A percentile compares a stretch with the other conserved stretches of the same genome.
Conservation (phyloP, 257 asterid genomes). For the Nicotiana paniculata region DNA sequence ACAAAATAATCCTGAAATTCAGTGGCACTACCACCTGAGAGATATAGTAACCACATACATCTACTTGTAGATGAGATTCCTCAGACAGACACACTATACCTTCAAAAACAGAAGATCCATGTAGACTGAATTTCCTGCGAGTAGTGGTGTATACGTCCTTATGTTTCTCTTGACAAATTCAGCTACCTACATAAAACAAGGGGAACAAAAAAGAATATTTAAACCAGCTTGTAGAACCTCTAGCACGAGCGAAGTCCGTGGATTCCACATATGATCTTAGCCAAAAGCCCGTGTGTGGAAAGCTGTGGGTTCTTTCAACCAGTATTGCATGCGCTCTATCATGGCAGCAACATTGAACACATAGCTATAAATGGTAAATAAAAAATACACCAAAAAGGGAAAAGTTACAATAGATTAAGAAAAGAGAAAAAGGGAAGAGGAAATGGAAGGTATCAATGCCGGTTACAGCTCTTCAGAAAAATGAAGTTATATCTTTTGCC, state of each 20-base stretch:
- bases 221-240: background rate
- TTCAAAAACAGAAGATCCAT: slow-evolving; percentile 69
- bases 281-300: background rate
- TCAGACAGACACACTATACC: slow-evolving; percentile 35
- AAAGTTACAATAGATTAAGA: too few species aligned
- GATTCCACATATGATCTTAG: background rate
- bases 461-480: too few species aligned
- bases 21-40: too few species aligned
- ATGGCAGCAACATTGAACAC: background rate
- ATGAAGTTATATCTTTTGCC: too few species aligned
- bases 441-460: too few species aligned
- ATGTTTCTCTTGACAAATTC: slow-evolving; percentile 72
- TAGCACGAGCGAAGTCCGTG: background rate
- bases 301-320: background rate
- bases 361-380: background rate
- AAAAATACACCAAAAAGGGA: background rate
- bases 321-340: background rate
- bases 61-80: background rate
- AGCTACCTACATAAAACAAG: slow-evolving; percentile 39
- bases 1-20: background rate
- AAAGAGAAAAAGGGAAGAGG: too few species aligned
- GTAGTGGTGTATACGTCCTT: slow-evolving; percentile 54
- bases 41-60: background rate
- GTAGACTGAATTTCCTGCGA: slow-evolving; percentile 93
- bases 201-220: background rate